Base-by-base conservation (phyloP, 2,329 filamentous ascomycete genomes). In the Coniochaeta ligniaria region DNA sequence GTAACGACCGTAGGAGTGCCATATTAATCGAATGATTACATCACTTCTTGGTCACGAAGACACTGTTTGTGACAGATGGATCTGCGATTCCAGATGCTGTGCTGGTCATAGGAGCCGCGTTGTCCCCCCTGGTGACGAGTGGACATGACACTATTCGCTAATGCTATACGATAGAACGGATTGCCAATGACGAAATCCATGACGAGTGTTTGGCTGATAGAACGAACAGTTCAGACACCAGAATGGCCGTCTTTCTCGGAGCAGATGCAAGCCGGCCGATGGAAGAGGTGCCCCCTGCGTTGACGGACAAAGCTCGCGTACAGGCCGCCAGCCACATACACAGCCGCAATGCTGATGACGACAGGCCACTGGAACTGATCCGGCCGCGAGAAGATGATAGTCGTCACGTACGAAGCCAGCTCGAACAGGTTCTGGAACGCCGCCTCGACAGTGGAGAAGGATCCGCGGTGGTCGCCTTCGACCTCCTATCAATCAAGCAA, bases 371-470 rank as follows among this genome's bases (percentile, higher is more conserved):
- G 76, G 69, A 92, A 92, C 66, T 90, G 80, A 3, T 81, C 78
- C 0, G 89, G 88, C 0, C 75, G 73, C 1, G 82, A 78, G 63
- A 87, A 91, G 4, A 87, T 68, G 62, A 91, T 85, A 0, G 89
- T 92, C 0, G 81, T 80, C 0, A 78, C 78, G 67, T 85, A 92
- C 0, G 88, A 86, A 1, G 86, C 71, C 56, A 92, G 78, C 70
- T 92, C 89, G 63, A 91, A 91, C 0, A 83, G 65, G 63, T 86
- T 92, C 69, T 92, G 89, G 43, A 86, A 78, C 0, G 85, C 80
- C 9, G 85, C 81, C 70, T 93, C 90, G 8, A 85, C 80, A 0
- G 87, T 77, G 0, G 88, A 91, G 65, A 93, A 92, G 0, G 79
- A 75, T 1, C 87, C 89, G n/a, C 90, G 82, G 43, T 77, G 70